phyloP scores from a whole-genome alignment of 106 monocot species.

The Dendrobium catenatum region DNA sequence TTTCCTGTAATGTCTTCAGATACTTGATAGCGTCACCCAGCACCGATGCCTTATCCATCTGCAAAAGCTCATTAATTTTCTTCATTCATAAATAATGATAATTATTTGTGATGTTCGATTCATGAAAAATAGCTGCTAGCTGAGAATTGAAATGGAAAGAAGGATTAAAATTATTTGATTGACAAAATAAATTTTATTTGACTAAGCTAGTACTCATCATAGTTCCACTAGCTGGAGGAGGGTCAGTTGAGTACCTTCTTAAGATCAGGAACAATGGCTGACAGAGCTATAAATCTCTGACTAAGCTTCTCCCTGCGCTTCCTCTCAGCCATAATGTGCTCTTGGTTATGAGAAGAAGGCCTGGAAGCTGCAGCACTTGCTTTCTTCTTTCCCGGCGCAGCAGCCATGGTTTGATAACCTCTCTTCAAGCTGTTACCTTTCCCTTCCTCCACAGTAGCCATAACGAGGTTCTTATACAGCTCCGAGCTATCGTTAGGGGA shows the following conservation, averaged over 20 bases:
- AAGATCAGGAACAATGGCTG: conserved; percentile 49
- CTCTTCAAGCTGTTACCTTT: conserved; percentile 14
- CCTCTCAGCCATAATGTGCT: conserved; percentile 58
- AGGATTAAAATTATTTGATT: too few relatives aligned
- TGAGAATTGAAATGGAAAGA: too few relatives aligned
- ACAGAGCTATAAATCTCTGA: conserved; percentile 45
- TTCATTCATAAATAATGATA: neutral
- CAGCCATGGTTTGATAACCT: conserved; percentile 1
- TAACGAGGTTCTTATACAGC: neutral
- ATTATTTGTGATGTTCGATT: too few relatives aligned
- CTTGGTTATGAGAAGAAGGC: conserved; percentile 28
- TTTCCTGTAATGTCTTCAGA: conserved; percentile 28
- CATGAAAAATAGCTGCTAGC: too few relatives aligned
- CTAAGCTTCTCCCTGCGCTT: conserved; percentile 65
- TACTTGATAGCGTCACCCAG: conserved; percentile 37
- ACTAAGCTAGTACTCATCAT: too few relatives aligned
- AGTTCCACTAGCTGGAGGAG: neutral
- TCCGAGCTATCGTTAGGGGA: conserved; percentile 1
- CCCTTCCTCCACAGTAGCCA: conserved; percentile 10
- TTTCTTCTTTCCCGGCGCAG: neutral
- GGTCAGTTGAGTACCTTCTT: conserved; percentile 31
- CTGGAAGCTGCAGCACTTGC: neutral
- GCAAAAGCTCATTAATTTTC: neutral
- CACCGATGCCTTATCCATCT: conserved; percentile 42
- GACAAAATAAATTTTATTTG: too few relatives aligned